phyloP scores from a whole-genome alignment of 129 eudicot species.

The Saposhnikovia divaricata region DNA sequence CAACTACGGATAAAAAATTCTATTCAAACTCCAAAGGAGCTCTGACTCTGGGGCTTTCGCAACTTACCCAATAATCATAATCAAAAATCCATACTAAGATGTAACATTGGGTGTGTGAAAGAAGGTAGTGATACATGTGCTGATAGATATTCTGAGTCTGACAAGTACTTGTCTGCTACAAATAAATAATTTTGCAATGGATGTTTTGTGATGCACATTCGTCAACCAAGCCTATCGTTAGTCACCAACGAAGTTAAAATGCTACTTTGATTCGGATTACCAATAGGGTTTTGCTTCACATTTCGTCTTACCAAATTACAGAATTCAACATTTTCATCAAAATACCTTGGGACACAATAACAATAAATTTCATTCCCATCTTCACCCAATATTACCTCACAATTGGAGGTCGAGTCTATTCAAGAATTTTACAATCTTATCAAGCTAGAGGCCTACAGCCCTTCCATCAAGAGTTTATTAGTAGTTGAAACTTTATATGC shows the following conservation, averaged over 20 bases:
- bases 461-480: no score
- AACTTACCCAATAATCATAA: neutral
- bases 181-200: no score
- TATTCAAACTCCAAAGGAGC: neutral
- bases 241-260: no score
- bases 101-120: neutral
- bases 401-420: no score
- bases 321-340: neutral
- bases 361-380: neutral
- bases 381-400: neutral
- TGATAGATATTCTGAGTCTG: neutral
- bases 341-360: neutral
- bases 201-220: neutral
- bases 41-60: neutral
- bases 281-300: neutral
- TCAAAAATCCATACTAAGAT: no score
- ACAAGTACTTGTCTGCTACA: neutral
- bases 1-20: neutral
- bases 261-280: no score
- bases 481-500: neutral
- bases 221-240: no score
- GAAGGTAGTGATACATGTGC: neutral
- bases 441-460: no score
- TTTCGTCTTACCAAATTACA: no score
- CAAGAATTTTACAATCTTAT: no score